phyloP scores from a whole-genome alignment of 2,329 filamentous ascomycete species.

The Gaeumannomyces sp. region DNA sequence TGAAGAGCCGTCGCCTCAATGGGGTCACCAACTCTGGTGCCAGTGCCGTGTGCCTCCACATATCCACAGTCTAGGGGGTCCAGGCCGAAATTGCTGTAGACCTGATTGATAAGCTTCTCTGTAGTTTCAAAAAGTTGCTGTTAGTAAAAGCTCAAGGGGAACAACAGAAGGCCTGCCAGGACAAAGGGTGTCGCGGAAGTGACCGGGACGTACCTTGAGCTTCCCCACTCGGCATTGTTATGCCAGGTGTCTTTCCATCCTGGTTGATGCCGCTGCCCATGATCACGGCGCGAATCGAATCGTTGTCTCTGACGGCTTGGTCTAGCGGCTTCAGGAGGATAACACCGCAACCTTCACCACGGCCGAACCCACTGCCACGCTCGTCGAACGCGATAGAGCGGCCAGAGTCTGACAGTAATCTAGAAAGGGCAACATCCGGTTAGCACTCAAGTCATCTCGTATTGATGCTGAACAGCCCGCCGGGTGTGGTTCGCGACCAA shows the following conservation, averaged over 20 bases:
- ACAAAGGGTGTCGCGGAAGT: background rate
- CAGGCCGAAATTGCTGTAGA: constrained; percentile 34
- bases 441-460: constrained; percentile 18
- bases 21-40: constrained; percentile 48
- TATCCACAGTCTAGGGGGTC: constrained; percentile 32
- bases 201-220: constrained; percentile 35
- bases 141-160: constrained; percentile 12
- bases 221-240: constrained; percentile 48
- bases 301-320: constrained; percentile 48
- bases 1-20: constrained; percentile 40
- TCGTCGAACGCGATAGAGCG: constrained; percentile 46
- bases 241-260: constrained; percentile 50
- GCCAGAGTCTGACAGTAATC: constrained; percentile 44
- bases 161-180: background rate
- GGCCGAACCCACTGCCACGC: constrained; percentile 44
- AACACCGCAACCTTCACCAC: constrained; percentile 52
- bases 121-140: background rate
- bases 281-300: constrained; percentile 47
- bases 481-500: background rate
- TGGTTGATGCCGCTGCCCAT: constrained; percentile 45
- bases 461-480: background rate
- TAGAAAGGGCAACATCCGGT: constrained; percentile 15
- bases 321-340: constrained; percentile 52
- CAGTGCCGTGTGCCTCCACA: constrained; percentile 51
- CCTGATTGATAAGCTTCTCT: constrained; percentile 32